phyloP scores from a whole-genome alignment of 768 basidiomycete genomes.

The Suillus subalutaceus region DNA sequence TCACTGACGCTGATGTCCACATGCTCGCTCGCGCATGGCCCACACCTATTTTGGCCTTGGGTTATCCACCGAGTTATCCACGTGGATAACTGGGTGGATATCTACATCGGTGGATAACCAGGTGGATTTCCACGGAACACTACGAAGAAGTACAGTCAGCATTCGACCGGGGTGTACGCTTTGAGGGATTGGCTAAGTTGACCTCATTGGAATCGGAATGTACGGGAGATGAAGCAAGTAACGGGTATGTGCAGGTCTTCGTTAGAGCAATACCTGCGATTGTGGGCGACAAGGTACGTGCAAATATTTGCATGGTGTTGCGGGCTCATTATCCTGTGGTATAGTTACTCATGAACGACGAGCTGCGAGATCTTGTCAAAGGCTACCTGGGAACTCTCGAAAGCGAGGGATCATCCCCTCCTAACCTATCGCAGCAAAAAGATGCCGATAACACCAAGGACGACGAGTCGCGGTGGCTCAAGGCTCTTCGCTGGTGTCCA shows the following conservation, averaged over 20 bases:
- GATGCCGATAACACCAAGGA: slow-evolving; percentile 15
- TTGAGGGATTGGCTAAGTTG: slow-evolving; percentile 42
- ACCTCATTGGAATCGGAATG: slow-evolving; percentile 22
- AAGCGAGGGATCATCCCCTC: slow-evolving; percentile 39
- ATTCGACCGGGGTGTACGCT: slow-evolving; percentile 69
- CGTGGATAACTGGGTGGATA: too few species aligned
- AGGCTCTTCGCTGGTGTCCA: slow-evolving; percentile 83
- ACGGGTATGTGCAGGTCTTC: slow-evolving; percentile 64
- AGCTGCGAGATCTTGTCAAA: slow-evolving; percentile 77
- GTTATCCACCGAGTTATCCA: too few species aligned
- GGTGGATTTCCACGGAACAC: too few species aligned
- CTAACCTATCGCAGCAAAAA: slow-evolving; percentile 21
- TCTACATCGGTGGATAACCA: too few species aligned
- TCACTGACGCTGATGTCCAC: too few species aligned
- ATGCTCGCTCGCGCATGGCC: too few species aligned
- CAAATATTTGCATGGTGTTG: neutral
- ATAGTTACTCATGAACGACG: slow-evolving; percentile 67
- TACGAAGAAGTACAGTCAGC: slow-evolving; percentile 43
- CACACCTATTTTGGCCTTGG: too few species aligned
- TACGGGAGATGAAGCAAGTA: slow-evolving; percentile 30
- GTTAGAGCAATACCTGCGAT: slow-evolving; percentile 69
- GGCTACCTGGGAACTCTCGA: slow-evolving; percentile 68
- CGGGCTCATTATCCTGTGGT: slow-evolving; percentile 15
- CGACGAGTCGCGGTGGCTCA: slow-evolving; percentile 55
- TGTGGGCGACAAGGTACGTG: slow-evolving; percentile 65